Conservation (phyloP, 768 basidiomycete species). For the Tylopilus rubrobrunneus region DNA sequence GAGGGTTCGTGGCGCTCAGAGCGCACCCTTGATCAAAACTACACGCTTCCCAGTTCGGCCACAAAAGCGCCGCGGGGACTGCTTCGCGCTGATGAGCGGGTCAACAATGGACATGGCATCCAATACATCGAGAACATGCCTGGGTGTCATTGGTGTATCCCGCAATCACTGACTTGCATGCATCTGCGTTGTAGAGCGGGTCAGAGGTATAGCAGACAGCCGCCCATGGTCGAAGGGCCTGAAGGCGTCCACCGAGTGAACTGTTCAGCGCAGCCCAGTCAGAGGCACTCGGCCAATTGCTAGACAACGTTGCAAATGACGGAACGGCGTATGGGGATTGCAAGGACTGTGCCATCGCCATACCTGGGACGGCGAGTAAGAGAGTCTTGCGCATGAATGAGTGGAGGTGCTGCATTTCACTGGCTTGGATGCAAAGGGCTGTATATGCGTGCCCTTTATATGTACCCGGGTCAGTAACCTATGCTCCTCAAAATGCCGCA, state of each 20-base stretch:
- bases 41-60: slow-evolving; percentile 23
- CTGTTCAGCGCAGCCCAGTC: slow-evolving; percentile 14
- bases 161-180: slow-evolving; percentile 12
- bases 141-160: slow-evolving; percentile 15
- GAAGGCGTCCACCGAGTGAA: slow-evolving; percentile 16
- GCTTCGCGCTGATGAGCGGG: slow-evolving; percentile 18
- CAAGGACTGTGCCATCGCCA: not conserved
- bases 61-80: slow-evolving; percentile 16
- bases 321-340: slow-evolving; percentile 8
- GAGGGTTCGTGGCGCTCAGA: slow-evolving; percentile 17
- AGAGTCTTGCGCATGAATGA: slow-evolving; percentile 2
- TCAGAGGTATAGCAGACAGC: slow-evolving; percentile 20
- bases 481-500: too few relatives aligned
- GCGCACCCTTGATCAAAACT: slow-evolving; percentile 14
- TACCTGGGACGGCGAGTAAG: not conserved
- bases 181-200: slow-evolving; percentile 12
- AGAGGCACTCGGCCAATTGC: slow-evolving; percentile 8
- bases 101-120: not conserved
- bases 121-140: slow-evolving; percentile 2
- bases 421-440: not conserved
- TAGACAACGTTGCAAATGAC: slow-evolving; percentile 3
- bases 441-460: too few relatives aligned
- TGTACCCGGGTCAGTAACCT: too few relatives aligned
- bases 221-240: slow-evolving; percentile 20
- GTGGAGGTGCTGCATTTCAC: not conserved